phyloP scores from a whole-genome alignment of 192 early-diverging fungal species.

The Backusella sp. region DNA sequence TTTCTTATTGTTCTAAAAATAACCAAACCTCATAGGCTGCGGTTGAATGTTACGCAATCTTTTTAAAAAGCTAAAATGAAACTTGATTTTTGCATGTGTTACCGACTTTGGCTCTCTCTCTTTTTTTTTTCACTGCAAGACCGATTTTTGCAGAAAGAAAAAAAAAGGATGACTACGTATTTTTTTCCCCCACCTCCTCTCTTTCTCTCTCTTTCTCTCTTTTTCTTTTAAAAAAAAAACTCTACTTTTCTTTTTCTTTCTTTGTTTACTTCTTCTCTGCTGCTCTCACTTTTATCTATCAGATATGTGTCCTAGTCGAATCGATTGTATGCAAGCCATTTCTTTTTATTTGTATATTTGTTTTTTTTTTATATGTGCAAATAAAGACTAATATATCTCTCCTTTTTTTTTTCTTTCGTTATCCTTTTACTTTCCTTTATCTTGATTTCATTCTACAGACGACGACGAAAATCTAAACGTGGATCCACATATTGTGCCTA shows the following conservation, averaged over 20 bases:
- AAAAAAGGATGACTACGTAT: background rate
- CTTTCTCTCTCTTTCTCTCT: background rate
- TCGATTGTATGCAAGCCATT: background rate
- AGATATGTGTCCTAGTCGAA: constrained; percentile 2
- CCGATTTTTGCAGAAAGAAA: background rate
- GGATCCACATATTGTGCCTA: background rate
- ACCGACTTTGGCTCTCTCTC: background rate
- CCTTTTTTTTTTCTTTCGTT: background rate
- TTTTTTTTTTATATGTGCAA: no score
- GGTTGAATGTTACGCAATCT: background rate
- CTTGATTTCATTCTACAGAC: background rate
- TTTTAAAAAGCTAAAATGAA: background rate
- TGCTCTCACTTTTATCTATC: background rate
- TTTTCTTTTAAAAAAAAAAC: background rate
- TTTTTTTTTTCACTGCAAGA: background rate
- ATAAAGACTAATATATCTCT: background rate
- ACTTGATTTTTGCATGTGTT: background rate
- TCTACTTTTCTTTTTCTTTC: background rate
- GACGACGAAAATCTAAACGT: background rate
- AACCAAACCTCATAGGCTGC: background rate
- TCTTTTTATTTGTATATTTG: background rate
- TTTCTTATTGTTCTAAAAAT: constrained; percentile 7
- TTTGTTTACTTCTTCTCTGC: background rate
- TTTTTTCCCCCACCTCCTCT: background rate
- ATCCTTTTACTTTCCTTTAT: background rate